phyloP scores from a whole-genome alignment of 768 basidiomycete species.

The Russula sp. region DNA sequence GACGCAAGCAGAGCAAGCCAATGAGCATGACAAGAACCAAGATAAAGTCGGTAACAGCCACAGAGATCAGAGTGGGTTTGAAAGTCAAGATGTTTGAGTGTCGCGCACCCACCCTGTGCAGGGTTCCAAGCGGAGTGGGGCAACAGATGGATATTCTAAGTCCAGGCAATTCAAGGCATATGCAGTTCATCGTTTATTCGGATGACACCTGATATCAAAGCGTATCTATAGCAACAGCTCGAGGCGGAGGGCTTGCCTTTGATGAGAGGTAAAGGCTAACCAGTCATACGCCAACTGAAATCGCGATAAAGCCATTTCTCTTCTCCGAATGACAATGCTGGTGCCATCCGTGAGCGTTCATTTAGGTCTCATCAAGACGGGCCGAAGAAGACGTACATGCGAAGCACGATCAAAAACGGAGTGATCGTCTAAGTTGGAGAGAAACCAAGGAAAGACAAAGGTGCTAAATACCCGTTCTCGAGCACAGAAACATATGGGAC shows the following conservation, averaged over 20 bases:
- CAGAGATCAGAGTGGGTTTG: too few relatives aligned
- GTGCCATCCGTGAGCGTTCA: background rate
- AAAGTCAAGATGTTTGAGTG: background rate
- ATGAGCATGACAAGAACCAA: background rate
- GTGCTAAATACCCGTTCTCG: background rate
- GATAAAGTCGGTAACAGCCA: background rate
- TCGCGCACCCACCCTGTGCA: background rate
- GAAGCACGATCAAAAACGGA: background rate
- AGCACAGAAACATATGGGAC: background rate
- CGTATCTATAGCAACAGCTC: background rate
- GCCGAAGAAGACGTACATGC: background rate
- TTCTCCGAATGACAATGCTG: background rate
- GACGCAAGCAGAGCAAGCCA: background rate
- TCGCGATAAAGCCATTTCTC: background rate
- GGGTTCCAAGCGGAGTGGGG: background rate
- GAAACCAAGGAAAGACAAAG: background rate
- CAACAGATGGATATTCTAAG: background rate
- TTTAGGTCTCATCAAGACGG: too few relatives aligned
- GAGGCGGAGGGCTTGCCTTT: background rate
- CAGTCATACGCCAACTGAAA: background rate
- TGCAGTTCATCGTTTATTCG: background rate
- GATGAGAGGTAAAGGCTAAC: background rate
- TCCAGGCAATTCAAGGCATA: background rate
- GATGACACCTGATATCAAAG: background rate
- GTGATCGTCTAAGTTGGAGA: background rate